phyloP scores from a whole-genome alignment of 1,139 yeast species.

The Meyerozyma guilliermondii region DNA sequence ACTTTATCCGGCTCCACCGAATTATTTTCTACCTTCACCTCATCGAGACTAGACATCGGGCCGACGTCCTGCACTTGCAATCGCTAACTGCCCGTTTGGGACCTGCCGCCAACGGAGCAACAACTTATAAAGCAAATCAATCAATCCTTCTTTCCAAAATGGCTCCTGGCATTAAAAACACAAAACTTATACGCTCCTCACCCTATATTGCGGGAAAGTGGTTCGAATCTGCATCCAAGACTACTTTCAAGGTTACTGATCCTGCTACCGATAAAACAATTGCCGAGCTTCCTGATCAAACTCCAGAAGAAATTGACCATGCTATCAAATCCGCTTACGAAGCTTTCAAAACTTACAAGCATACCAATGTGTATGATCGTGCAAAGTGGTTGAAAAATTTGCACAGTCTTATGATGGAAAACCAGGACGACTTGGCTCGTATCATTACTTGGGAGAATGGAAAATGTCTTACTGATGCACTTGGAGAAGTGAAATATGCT shows the following conservation, averaged over 20 bases:
- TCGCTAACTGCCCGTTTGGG: neutral
- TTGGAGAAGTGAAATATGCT: constrained; percentile 72
- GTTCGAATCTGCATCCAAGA: constrained; percentile 45
- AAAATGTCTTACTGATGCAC: constrained; percentile 69
- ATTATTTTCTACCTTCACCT: no score
- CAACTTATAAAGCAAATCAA: neutral
- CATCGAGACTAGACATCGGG: no score
- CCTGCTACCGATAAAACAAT: constrained; percentile 68
- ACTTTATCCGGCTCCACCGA: no score
- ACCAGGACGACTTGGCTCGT: constrained; percentile 69
- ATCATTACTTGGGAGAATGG: constrained; percentile 80
- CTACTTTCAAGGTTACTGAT: constrained; percentile 62
- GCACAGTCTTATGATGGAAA: constrained; percentile 57
- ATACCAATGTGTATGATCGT: constrained; percentile 62
- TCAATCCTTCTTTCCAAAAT: constrained; percentile 6
- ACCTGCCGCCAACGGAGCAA: neutral
- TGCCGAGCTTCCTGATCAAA: constrained; percentile 52
- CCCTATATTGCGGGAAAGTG: constrained; percentile 73
- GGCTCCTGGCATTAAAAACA: constrained; percentile 41
- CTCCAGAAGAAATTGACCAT: constrained; percentile 47
- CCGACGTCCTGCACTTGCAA: neutral
- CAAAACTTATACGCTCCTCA: constrained; percentile 50
- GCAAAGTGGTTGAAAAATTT: constrained; percentile 60
- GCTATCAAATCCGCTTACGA: constrained; percentile 60
- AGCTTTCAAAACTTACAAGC: constrained; percentile 56